A percentile compares a stretch with the other conserved stretches of the same genome.
Conservation (phyloP, 805 yeast genomes). For the Brettanomyces bruxellensis region DNA sequence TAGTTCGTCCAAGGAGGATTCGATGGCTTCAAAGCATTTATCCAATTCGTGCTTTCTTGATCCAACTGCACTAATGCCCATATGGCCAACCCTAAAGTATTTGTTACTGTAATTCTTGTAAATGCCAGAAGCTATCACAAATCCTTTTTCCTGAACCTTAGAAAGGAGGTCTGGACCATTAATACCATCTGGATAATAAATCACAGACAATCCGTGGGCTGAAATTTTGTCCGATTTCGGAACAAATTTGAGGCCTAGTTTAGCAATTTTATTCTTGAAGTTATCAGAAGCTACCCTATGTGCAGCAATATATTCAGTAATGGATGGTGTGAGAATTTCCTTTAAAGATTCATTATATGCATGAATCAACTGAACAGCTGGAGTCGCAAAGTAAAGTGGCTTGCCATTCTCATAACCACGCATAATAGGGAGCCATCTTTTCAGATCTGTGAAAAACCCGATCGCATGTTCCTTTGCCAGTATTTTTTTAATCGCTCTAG, state of each 20-base stretch:
- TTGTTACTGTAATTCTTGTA: constrained; percentile 70
- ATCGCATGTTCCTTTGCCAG: constrained; percentile 37
- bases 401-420: constrained; percentile 72
- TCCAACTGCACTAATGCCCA: constrained; percentile 75
- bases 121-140: constrained; percentile 84
- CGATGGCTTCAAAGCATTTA: constrained; percentile 36
- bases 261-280: constrained; percentile 51
- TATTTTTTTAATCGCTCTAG: constrained; percentile 62
- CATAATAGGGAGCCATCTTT: constrained; percentile 86
- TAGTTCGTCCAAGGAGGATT: constrained; percentile 31
- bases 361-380: constrained; percentile 81
- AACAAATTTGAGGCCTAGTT: constrained; percentile 61
- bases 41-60: constrained; percentile 46
- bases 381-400: constrained; percentile 90
- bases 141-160: constrained; percentile 51
- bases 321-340: constrained; percentile 45
- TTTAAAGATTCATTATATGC: constrained; percentile 71
- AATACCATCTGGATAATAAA: constrained; percentile 70
- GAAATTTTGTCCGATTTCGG: constrained; percentile 48
- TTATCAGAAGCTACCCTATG: constrained; percentile 55
- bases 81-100: constrained; percentile 92
- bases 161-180: constrained; percentile 59
- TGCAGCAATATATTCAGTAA: constrained; percentile 53
- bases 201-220: constrained; percentile 86
- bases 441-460: constrained; percentile 60